phyloP scores from a whole-genome alignment of 257 asterid species.

The Gentiana dahurica region DNA sequence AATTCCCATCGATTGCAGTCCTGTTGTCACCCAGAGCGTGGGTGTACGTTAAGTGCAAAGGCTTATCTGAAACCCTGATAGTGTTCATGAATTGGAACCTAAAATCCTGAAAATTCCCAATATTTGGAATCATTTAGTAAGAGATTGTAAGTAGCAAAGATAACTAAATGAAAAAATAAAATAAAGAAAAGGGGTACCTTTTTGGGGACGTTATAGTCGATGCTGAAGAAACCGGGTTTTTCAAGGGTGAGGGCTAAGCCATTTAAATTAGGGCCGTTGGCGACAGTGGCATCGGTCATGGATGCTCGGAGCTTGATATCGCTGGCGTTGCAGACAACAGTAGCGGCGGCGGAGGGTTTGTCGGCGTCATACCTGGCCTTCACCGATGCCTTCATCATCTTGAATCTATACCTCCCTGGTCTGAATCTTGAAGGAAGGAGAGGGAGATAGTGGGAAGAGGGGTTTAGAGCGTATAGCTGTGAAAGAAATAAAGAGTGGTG shows the following conservation, averaged over 20 bases:
- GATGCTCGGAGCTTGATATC: slow-evolving; percentile 83
- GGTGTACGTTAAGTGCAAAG: slow-evolving; percentile 70
- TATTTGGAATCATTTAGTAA: not conserved
- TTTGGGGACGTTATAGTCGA: slow-evolving; percentile 85
- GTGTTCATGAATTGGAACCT: slow-evolving; percentile 85
- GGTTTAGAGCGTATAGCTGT: not conserved
- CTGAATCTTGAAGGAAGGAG: not conserved
- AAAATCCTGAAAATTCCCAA: slow-evolving; percentile 47
- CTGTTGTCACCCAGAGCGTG: slow-evolving; percentile 54
- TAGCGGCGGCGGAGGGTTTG: slow-evolving; percentile 55
- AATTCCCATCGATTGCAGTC: slow-evolving; percentile 66
- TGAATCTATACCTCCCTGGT: no score
- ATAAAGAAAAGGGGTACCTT: slow-evolving; percentile 22
- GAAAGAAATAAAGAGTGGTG: slow-evolving; percentile 5
- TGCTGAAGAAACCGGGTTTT: slow-evolving; percentile 78
- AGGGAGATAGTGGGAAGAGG: not conserved
- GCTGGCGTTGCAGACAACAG: slow-evolving; percentile 76
- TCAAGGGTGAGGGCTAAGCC: slow-evolving; percentile 74
- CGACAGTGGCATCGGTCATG: slow-evolving; percentile 81
- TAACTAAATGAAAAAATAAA: not conserved
- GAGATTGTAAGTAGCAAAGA: not conserved
- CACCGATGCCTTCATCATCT: slow-evolving; percentile 62
- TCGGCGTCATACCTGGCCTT: slow-evolving; percentile 72
- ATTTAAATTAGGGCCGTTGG: slow-evolving; percentile 74
- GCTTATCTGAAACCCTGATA: slow-evolving; percentile 55